Base-by-base conservation (phyloP, 441 rosid genomes). In the Pelargonium hybrid region DNA sequence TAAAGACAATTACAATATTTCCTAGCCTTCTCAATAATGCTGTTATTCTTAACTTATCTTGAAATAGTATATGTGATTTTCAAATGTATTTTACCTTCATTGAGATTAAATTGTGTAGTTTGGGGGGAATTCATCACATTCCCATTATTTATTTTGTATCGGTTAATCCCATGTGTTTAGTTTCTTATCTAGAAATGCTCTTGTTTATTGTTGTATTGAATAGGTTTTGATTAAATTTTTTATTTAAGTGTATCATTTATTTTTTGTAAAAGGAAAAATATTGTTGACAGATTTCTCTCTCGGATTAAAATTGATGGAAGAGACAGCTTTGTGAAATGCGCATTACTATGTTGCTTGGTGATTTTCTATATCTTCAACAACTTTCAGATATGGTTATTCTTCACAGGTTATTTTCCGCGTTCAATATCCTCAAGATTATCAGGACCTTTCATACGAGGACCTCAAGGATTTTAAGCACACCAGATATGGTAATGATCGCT, bases 401-500 rank as follows among this genome's bases (percentile, higher is more conserved):
- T 76, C 65, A 56, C 91, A 94, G 99, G 98, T 92, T 82, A 89
- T 88, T 84, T 94, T 84, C 78, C 90, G 95, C 74, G 99, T 95
- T 79, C 96, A 92, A 70, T 95, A 90, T 80, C 91, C 97, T 29
- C 83, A 84, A 78, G 98, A 89, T 78, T 81, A 92, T 83, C 95
- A 90, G 82, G 83, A 81, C 77, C 97, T 95, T 77, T 88, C 98
- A 72, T 83, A 78, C 63, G 98, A 95, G 82, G 99, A 95, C 84
- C 99, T 92, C 76, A 92, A 86, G 83, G 99, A 95, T 73, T 92
- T 95, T 77, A 92, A 92, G 84, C 96, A 92, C 71, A 89, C 96
- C 63, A 89, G 99, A 95, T 92, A 90, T 84, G 99, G 97, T 95
- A 91, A 87, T 79, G 65, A 69, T 70, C 18, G 18, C 63, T 57